Conservation (phyloP, 2,329 filamentous ascomycete genomes). For the Teratosphaeria nubilosa region DNA sequence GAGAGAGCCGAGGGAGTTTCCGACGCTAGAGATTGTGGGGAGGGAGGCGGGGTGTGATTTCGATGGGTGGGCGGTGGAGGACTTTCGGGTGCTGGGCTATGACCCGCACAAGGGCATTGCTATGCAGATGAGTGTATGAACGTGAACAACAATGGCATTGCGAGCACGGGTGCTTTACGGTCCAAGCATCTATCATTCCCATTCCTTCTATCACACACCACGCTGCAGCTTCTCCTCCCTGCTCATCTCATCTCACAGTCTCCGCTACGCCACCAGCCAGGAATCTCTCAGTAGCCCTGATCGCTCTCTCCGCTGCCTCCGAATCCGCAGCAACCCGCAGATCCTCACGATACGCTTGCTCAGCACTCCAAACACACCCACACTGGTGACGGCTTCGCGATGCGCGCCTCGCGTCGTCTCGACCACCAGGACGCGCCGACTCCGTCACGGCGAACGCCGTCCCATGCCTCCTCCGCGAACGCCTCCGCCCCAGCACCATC, state of each 20-base stretch:
- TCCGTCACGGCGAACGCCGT: too few relatives aligned
- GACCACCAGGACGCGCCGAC: too few relatives aligned
- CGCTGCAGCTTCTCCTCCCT: background rate
- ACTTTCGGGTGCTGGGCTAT: conserved; percentile 82
- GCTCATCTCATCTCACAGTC: background rate
- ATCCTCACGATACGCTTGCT: background rate
- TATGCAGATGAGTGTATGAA: conserved; percentile 95
- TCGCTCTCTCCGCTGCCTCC: background rate
- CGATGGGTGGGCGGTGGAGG: conserved; percentile 81
- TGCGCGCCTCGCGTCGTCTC: too few relatives aligned
- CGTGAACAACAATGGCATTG: background rate
- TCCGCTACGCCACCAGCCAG: background rate
- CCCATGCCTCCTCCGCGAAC: background rate
- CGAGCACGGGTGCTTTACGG: too few relatives aligned
- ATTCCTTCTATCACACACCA: background rate
- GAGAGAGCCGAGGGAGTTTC: conserved; percentile 72
- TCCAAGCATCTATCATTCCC: background rate
- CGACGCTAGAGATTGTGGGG: conserved; percentile 58
- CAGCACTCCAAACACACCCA: background rate
- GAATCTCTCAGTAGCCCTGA: background rate
- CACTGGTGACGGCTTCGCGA: too few relatives aligned
- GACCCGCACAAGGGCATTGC: conserved; percentile 82
- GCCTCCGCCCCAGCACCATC: background rate
- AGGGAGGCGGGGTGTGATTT: conserved; percentile 62
- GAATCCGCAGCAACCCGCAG: background rate